Percentiles rank a stretch among this genome's conserved stretches.
These are phyloP conservation scores for Trametes cingulata DNA, from an alignment of 768 basidiomycete genomes.

Conservation along the genomic window DNA sequence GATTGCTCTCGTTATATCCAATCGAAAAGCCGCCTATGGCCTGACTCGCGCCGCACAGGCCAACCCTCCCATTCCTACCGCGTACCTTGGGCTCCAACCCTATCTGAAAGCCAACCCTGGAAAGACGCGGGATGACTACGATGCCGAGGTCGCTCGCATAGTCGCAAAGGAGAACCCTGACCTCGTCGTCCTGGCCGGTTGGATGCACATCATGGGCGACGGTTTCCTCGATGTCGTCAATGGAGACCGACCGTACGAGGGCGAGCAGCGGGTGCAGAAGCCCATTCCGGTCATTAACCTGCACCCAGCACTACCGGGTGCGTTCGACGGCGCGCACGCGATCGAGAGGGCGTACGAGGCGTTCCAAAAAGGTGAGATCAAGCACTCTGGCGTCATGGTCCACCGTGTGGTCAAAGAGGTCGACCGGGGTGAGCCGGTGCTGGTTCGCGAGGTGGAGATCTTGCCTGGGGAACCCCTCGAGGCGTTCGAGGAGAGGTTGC, in stretches of 20 bases:
- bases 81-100: conserved; percentile 81
- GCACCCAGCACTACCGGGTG: conserved; percentile 92
- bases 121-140: conserved; percentile 82
- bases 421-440: conserved; percentile 85
- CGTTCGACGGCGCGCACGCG: conserved; percentile 95
- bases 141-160: conserved; percentile 72
- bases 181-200: conserved; percentile 92
- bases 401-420: conserved; percentile 93
- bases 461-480: conserved; percentile 69
- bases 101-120: conserved; percentile 74
- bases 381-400: conserved; percentile 84
- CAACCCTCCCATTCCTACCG: conserved; percentile 77
- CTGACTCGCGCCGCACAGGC: conserved; percentile 75
- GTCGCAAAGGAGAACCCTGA: conserved; percentile 70
- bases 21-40: conserved; percentile 89
- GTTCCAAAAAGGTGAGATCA: conserved; percentile 79
- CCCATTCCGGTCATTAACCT: conserved; percentile 90
- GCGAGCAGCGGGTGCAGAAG: conserved; percentile 33
- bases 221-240: conserved; percentile 72
- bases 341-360: conserved; percentile 89
- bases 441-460: conserved; percentile 79
- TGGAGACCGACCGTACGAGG: conserved; percentile 39
- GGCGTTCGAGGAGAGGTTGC: conserved; percentile 74
- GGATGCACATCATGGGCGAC: conserved; percentile 96
- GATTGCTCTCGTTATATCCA: conserved; percentile 86